Base-by-base conservation (phyloP, 345 rosid species). In the Turnera subulata region DNA sequence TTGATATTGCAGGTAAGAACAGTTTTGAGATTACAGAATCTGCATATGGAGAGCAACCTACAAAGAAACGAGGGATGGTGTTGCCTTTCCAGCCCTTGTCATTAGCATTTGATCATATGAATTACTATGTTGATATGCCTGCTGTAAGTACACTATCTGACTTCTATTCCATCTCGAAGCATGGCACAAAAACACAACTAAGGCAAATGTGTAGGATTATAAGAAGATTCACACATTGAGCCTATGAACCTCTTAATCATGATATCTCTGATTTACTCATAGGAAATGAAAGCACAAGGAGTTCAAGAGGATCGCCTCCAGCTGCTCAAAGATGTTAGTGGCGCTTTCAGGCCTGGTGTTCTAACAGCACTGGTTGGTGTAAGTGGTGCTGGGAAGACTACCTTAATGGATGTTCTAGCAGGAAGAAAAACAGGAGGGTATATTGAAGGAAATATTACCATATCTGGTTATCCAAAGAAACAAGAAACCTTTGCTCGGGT, bases 341-440 rank as follows among this genome's bases (percentile, higher is more conserved):
- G 96, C 60, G 82, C 88, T 67, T 89, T 89, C 56, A 82, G 84
- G 61, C 96, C 94, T 1, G 96, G 96, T 15, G 65, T 80, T 17
- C 64, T 89, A 62, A 86, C 94, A 59, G 89, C 94, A 19, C 65
- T 86, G 16, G 82, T 89, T 51, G 96, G 96, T 1, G 85, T 86
- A 0, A 86, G 91, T 53, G 96, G 96, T 22, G 96, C 96, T 7
- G 96, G 96, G 13, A 89, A 86, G 72, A 89, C 96, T 24, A 89
- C 96, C 1, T 73, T 89, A 59, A 84, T 89, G 83, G 96, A 89
- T 61, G 94, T 89, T 14, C 64, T 83, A 48, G 80, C 85, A 6
- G 85, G 85, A 37, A 80, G 96, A 56, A 89, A 89, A 69, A 88
- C 86, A 0, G 79, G 83, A 12, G 93, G 96, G 0, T 83, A 77